A percentile compares a stretch with the other conserved stretches of the same genome.
Conservation (phyloP, 176 grass and related monocot genomes). For the Rhynchospora breviuscula region DNA sequence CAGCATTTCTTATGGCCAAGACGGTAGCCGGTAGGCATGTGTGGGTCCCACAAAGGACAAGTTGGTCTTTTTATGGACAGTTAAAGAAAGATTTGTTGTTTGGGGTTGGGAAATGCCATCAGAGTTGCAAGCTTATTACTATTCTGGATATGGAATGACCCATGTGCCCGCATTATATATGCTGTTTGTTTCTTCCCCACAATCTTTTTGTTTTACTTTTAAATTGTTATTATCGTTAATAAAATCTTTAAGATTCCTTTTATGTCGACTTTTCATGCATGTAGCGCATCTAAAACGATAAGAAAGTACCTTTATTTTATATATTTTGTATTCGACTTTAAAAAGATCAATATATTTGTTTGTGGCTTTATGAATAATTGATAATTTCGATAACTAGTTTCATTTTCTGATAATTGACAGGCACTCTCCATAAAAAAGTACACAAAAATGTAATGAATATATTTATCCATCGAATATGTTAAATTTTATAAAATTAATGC, state of each 20-base stretch:
- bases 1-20: slow-evolving; percentile 1
- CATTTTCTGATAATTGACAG: neutral
- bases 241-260: neutral
- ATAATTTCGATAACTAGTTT: neutral
- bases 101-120: slow-evolving; percentile 3
- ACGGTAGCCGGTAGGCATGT: neutral
- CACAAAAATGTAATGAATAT: neutral
- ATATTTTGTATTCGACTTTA: neutral
- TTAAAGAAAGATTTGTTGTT: slow-evolving; percentile 18
- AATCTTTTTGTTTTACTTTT: neutral
- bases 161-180: neutral
- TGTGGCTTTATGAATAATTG: neutral
- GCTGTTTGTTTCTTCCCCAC: neutral
- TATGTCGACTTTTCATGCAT: neutral
- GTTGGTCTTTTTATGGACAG: slow-evolving; percentile 9
- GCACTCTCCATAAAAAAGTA: neutral
- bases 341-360: neutral
- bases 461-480: neutral
- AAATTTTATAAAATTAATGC: neutral
- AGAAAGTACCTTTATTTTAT: neutral
- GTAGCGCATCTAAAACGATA: neutral
- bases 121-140: neutral
- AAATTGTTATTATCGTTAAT: neutral
- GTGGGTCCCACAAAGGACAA: neutral
- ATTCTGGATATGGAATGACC: neutral